Base-by-base conservation (phyloP, 495 filamentous ascomycete genomes). In the Podospora pseudocomata region DNA sequence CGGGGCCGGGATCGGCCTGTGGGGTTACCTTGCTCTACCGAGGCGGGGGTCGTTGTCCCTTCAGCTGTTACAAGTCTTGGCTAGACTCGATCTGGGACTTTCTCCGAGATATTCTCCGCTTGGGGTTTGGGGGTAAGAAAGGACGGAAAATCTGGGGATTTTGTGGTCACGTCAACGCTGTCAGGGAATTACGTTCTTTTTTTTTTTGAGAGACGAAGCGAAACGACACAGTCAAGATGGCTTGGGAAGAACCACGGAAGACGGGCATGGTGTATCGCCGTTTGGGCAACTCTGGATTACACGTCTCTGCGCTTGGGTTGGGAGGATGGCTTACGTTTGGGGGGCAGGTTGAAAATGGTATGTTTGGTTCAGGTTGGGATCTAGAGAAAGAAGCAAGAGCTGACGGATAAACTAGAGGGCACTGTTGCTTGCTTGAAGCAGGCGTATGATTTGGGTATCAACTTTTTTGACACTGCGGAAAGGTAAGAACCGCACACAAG, bases 271-370 rank as follows among this genome's bases (percentile, higher is more conserved):
- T 88, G 44, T 92, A 92, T 80, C 88, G 91, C 65, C 84, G 87
- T 79, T 86, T 93, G 11, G 91, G 91, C 72, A 86, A 86, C 26
- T 91, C 90, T 15, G 90, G 91, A 4, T 81, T 93, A 26, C 88
- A 92, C 75, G 89, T 93, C 53, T 93, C 90, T 2, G 86, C 87
- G 18, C 89, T 93, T 66, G 88, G 88, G 3, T 81, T 93, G 6
- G 90, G 91, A 53, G 89, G 89, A 55, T 91, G 88, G 89, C 85
- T 93, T 58, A 94, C 91, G 0, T 92, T 90, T 67, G 90, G 91
- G 63, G 91, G 91, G 34, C 86, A 92, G 76, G 87, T 92, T 63
- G 88, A 89, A 53, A 83, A 87, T 72, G 87, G 32, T 61, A 61
- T 30, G 28, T 23, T 23, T 23, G 1, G 23, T 23, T 23, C 23